A percentile compares a stretch with the other conserved stretches of the same genome.
Evolutionary conservation across 495 filamentous ascomycete genomes (phyloP).

Genomic region (Corynascus novoguineensis): DNA sequence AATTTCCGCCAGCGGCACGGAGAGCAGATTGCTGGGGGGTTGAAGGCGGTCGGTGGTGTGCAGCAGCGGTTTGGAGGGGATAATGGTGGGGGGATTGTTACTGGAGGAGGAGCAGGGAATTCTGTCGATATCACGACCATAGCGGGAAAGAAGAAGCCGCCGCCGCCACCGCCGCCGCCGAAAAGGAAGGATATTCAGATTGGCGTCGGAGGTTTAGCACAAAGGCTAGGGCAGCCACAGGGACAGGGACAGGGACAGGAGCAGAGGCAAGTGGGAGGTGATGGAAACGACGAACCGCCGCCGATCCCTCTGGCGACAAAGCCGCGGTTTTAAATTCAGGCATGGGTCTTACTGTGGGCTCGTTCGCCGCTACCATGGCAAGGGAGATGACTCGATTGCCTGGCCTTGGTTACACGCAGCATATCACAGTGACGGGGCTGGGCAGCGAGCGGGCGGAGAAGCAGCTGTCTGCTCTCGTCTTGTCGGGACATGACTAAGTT

Average conservation of each 20-base stretch:
- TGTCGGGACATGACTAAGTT: neutral
- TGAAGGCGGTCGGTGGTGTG: constrained; percentile 53
- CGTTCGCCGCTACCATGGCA: too few relatives aligned
- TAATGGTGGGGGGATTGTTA: neutral
- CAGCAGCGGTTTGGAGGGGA: constrained; percentile 39
- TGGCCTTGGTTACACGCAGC: neutral
- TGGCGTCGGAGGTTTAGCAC: too few relatives aligned
- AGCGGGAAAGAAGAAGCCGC: constrained; percentile 54
- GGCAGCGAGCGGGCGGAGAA: neutral
- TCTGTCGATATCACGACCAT: constrained; percentile 13
- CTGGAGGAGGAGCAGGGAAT: neutral
- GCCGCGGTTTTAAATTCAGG: constrained; percentile 37
- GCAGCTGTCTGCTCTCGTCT: neutral
- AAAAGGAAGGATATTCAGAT: constrained; percentile 31
- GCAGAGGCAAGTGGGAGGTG: neutral
- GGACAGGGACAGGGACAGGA: constrained; percentile 28
- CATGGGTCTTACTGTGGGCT: too few relatives aligned
- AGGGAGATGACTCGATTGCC: too few relatives aligned
- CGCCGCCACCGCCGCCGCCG: constrained; percentile 65
- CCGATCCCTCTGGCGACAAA: constrained; percentile 45
- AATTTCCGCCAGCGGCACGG: constrained; percentile 46
- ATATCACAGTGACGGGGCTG: neutral
- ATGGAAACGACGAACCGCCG: constrained; percentile 36
- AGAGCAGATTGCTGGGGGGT: constrained; percentile 63
- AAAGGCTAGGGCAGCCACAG: neutral